Percentiles rank a stretch among this genome's conserved stretches.
phyloP scores from a whole-genome alignment of 768 basidiomycete genomes.

The Tephrocybe sp. region DNA sequence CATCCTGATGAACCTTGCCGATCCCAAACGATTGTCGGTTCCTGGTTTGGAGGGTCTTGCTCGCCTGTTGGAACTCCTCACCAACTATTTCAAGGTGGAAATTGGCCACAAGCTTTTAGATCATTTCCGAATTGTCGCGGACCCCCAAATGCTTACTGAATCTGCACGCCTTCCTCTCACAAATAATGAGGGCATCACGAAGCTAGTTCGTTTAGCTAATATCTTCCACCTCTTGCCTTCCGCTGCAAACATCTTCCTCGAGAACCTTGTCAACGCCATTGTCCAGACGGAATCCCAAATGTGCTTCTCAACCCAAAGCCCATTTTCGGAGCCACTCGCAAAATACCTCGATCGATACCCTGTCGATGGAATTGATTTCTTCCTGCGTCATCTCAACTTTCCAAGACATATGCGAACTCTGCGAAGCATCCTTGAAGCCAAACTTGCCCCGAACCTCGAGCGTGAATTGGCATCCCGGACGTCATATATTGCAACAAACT shows the following conservation, averaged over 20 bases:
- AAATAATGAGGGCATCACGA: slow-evolving; percentile 89
- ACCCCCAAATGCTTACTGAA: slow-evolving; percentile 78
- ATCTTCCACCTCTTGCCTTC: slow-evolving; percentile 96
- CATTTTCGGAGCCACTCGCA: slow-evolving; percentile 91
- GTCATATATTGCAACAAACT: slow-evolving; percentile 48
- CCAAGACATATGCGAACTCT: slow-evolving; percentile 81
- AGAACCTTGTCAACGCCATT: slow-evolving; percentile 81
- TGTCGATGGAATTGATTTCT: slow-evolving; percentile 79
- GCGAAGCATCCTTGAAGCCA: slow-evolving; percentile 78
- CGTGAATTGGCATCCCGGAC: slow-evolving; percentile 67
- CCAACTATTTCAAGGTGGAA: slow-evolving; percentile 99
- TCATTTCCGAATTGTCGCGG: slow-evolving; percentile 91
- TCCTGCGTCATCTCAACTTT: slow-evolving; percentile 76
- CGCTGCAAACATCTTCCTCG: slow-evolving; percentile 89
- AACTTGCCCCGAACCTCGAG: slow-evolving; percentile 72
- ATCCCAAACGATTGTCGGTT: slow-evolving; percentile 91
- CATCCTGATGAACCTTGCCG: slow-evolving; percentile 96
- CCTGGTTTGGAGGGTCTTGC: slow-evolving; percentile 92
- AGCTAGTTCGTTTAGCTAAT: slow-evolving; percentile 93
- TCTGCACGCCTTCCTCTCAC: slow-evolving; percentile 78
- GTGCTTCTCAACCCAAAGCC: slow-evolving; percentile 86
- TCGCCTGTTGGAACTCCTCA: slow-evolving; percentile 87
- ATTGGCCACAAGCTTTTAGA: slow-evolving; percentile 97
- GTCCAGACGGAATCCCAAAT: slow-evolving; percentile 92
- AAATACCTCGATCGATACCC: slow-evolving; percentile 92